Evolutionary conservation across 2,329 filamentous ascomycete genomes (phyloP).

Genomic region (Myotisia sp.): DNA sequence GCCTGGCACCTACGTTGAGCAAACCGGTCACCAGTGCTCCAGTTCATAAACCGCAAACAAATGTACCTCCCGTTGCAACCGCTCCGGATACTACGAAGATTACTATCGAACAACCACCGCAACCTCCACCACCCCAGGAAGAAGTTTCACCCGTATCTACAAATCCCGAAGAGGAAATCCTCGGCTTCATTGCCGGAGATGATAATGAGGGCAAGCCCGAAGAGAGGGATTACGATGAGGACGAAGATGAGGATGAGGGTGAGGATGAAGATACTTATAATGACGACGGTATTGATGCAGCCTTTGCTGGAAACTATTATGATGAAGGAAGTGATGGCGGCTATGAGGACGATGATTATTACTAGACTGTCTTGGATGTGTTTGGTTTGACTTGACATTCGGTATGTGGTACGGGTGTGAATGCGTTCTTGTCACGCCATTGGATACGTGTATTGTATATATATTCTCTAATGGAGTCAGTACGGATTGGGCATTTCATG

Average conservation of each 20-base stretch:
- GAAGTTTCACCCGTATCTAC: constrained; percentile 6
- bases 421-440: too few relatives aligned
- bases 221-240: constrained; percentile 23
- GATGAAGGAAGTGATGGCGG: constrained; percentile 23
- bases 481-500: too few relatives aligned
- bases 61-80: constrained; percentile 11
- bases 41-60: too few relatives aligned
- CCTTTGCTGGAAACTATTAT: constrained; percentile 25
- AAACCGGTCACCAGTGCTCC: constrained; percentile 12
- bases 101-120: background rate
- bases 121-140: constrained; percentile 10
- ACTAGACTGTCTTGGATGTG: too few relatives aligned
- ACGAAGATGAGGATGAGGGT: constrained; percentile 22
- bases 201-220: constrained; percentile 21
- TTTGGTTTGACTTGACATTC: too few relatives aligned
- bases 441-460: too few relatives aligned
- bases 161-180: constrained; percentile 16
- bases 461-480: too few relatives aligned
- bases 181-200: constrained; percentile 17
- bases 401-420: too few relatives aligned
- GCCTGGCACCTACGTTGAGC: constrained; percentile 1
- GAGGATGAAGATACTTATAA: constrained; percentile 23
- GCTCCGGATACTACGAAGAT: constrained; percentile 11
- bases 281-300: constrained; percentile 21
- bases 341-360: constrained; percentile 20